phyloP scores from a whole-genome alignment of 148 eudicot species.

The Suaeda aralocaspica region DNA sequence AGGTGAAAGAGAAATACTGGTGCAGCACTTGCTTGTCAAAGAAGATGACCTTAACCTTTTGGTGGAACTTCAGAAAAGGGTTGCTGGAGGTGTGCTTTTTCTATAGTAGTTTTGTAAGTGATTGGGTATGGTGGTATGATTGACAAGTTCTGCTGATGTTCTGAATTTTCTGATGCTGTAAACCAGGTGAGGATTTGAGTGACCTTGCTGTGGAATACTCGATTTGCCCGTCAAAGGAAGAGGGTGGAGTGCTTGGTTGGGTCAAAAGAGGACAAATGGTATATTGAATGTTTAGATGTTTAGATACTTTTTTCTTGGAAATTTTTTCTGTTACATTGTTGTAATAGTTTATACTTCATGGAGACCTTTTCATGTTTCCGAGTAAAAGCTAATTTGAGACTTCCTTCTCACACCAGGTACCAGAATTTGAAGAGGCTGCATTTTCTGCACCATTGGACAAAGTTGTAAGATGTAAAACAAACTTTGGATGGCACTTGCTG shows the following conservation, averaged over 20 bases:
- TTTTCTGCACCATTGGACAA: constrained; percentile 69
- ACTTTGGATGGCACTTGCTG: constrained; percentile 92
- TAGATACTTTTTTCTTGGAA: constrained; percentile 7
- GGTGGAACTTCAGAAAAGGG: constrained; percentile 75
- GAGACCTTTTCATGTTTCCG: not conserved
- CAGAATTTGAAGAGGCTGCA: constrained; percentile 97
- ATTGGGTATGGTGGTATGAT: constrained; percentile 3
- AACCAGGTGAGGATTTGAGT: constrained; percentile 83
- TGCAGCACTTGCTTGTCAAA: constrained; percentile 94
- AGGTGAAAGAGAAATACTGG: constrained; percentile 70
- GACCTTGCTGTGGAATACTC: constrained; percentile 87
- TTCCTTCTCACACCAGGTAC: constrained; percentile 43
- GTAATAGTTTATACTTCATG: not conserved
- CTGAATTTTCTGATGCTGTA: constrained; percentile 7
- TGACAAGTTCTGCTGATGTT: constrained; percentile 4
- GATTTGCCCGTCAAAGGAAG: constrained; percentile 79
- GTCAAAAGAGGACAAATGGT: constrained; percentile 97
- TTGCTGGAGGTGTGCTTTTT: constrained; percentile 47
- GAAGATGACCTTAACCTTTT: constrained; percentile 70
- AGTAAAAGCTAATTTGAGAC: not conserved
- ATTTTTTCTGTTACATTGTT: not conserved
- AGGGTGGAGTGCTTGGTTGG: constrained; percentile 99
- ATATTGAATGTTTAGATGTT: constrained; percentile 28
- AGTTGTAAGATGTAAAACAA: constrained; percentile 75
- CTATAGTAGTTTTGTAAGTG: constrained; percentile 5